phyloP scores from a whole-genome alignment of 2,329 filamentous ascomycete genomes.

The Xylariaceae sp. region DNA sequence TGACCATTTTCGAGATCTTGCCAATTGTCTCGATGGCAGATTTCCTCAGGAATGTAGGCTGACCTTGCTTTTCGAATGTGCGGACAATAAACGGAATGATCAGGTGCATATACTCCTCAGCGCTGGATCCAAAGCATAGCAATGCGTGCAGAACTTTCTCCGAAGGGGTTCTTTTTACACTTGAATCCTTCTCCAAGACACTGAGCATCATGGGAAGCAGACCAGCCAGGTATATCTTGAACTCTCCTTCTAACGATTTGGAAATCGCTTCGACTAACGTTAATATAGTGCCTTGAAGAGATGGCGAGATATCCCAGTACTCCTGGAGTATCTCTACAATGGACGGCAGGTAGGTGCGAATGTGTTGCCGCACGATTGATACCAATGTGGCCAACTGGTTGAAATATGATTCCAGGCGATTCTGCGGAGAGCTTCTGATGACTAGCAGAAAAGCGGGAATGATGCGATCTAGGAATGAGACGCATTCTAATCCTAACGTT shows the following conservation, averaged over 20 bases:
- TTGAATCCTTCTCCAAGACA: slow-evolving; percentile 80
- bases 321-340: slow-evolving; percentile 84
- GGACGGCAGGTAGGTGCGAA: slow-evolving; percentile 79
- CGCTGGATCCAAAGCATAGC: slow-evolving; percentile 88
- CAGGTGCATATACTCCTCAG: slow-evolving; percentile 98
- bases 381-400: slow-evolving; percentile 92
- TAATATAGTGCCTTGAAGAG: slow-evolving; percentile 85
- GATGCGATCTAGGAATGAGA: slow-evolving; percentile 88
- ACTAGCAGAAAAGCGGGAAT: slow-evolving; percentile 90
- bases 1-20: slow-evolving; percentile 90
- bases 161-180: slow-evolving; percentile 69
- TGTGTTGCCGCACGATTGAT: slow-evolving; percentile 92
- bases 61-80: slow-evolving; percentile 83
- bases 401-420: slow-evolving; percentile 89
- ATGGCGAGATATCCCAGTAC: slow-evolving; percentile 77
- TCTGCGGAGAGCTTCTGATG: slow-evolving; percentile 72
- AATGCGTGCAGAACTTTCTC: slow-evolving; percentile 93
- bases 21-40: slow-evolving; percentile 91
- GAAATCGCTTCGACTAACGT: slow-evolving; percentile 91
- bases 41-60: slow-evolving; percentile 73
- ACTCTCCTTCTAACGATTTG: slow-evolving; percentile 89
- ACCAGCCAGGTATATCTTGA: slow-evolving; percentile 89
- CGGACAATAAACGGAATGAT: slow-evolving; percentile 94
- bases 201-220: slow-evolving; percentile 91
- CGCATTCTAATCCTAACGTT: slow-evolving; percentile 90